Base-by-base conservation (phyloP, 306 rosid genomes). In the Ammopiptanthus mongolicus region DNA sequence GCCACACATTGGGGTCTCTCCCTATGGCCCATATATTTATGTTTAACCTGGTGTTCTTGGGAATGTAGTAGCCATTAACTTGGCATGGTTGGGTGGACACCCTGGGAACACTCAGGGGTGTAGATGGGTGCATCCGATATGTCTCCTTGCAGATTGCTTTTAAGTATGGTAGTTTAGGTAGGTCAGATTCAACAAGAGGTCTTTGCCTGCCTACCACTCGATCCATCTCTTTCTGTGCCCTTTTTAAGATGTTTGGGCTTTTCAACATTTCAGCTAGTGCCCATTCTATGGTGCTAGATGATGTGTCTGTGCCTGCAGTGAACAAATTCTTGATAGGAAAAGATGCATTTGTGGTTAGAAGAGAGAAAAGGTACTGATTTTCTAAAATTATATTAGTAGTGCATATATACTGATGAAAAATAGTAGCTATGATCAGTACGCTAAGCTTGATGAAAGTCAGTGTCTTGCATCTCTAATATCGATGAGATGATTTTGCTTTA, bases 21-120 rank as follows among this genome's bases (percentile, higher is more conserved):
- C 85, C 85, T 18, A 82, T 82, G 4, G 71, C 85, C 85, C 85
- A 82, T 6, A 82, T 58, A 58, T 82, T 82, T 41, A 82, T 82
- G 14, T 46, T 77, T 0, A 77, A 75, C 76, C 85, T 72, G 0
- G 85, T 58, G 82, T 82, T 65, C 79, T 77, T 82, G 1, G 85
- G 85, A 17, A 82, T 77, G 59, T 77, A 77, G 11, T 82, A 74
- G 79, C 82, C 82, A 58, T 82, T 39, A 13, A 82, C 85, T 37
- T 76, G 37, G 57, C 85, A 81, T 19, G 81, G 81, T 9, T 58
- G 12, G 5, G 67, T 13, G 3, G 85, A 59, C 25, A 81, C 74
- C 2, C 85, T 56, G 1, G 85, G 85, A 13, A 81, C 67, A 55
- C 73, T 44, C 0, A 81, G 74, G 4, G 85, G 85, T 2, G 85